These are phyloP conservation scores for Balakata baccata DNA, from an alignment of 345 rosid genomes.

Conservation along the genomic window DNA sequence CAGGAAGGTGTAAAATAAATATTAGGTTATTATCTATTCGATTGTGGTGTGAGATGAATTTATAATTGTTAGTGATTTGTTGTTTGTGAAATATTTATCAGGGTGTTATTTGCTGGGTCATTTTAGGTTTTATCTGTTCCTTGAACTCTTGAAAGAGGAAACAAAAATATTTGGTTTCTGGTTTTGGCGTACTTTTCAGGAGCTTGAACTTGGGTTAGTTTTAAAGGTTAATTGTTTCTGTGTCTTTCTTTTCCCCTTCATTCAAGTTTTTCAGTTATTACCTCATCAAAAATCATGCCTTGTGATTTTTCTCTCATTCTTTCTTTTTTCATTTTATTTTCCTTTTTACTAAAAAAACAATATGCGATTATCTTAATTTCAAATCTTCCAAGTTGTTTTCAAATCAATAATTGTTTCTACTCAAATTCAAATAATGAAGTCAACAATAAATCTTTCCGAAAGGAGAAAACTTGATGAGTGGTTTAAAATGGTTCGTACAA, in stretches of 20 bases:
- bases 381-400: neutral
- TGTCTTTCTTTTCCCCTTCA: neutral
- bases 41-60: neutral
- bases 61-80: neutral
- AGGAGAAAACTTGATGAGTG: neutral
- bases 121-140: neutral
- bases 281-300: neutral
- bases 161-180: neutral
- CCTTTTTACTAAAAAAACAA: neutral
- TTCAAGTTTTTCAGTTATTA: neutral
- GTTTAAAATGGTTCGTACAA: neutral
- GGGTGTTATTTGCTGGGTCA: neutral
- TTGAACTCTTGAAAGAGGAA: neutral
- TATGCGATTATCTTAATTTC: neutral
- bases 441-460: no score
- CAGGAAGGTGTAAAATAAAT: slow-evolving; percentile 41
- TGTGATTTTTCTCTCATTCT: neutral
- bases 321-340: no score
- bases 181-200: neutral
- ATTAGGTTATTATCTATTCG: neutral
- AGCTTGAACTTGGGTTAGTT: neutral
- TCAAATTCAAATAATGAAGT: no score
- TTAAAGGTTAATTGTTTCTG: neutral
- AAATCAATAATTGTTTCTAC: neutral
- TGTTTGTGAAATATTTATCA: neutral